Conservation (phyloP, 306 rosid species). For the Medicago lupulina region DNA sequence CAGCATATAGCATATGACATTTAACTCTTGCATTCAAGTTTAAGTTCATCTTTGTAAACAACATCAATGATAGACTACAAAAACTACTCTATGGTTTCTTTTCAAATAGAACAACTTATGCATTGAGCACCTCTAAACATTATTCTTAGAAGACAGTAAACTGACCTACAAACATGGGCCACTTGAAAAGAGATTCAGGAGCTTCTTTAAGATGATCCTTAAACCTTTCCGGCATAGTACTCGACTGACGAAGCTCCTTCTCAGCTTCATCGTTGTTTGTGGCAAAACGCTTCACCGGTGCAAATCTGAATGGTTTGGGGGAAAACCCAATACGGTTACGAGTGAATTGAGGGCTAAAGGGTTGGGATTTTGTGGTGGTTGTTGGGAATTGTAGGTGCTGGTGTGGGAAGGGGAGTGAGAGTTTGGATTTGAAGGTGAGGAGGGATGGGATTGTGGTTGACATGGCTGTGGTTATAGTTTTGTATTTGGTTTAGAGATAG, state of each 20-base stretch:
- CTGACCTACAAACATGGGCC: conserved; percentile 87
- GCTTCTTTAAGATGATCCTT: conserved; percentile 71
- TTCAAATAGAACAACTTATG: conserved; percentile 2
- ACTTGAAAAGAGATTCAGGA: conserved; percentile 70
- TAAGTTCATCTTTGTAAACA: conserved; percentile 21
- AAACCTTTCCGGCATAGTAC: conserved; percentile 89
- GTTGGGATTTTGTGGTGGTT: conserved; percentile 44
- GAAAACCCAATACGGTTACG: conserved; percentile 42
- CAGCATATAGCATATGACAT: background rate
- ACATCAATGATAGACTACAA: conserved; percentile 19
- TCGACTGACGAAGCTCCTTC: conserved; percentile 56
- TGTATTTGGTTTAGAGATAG: conserved; percentile 16
- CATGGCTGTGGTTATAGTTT: conserved; percentile 48
- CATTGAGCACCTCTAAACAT: conserved; percentile 16
- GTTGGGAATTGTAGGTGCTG: conserved; percentile 37
- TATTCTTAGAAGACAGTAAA: conserved; percentile 16
- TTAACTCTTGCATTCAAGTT: conserved; percentile 8
- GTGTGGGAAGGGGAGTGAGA: conserved; percentile 31
- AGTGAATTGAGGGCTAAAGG: conserved; percentile 34
- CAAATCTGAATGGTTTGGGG: conserved; percentile 41
- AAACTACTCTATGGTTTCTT: background rate
- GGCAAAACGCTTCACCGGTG: conserved; percentile 46
- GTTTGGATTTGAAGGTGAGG: conserved; percentile 55
- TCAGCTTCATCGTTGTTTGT: conserved; percentile 52
- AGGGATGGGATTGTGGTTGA: conserved; percentile 50